phyloP scores from a whole-genome alignment of 768 basidiomycete genomes.

The Leccinellum luteum region DNA sequence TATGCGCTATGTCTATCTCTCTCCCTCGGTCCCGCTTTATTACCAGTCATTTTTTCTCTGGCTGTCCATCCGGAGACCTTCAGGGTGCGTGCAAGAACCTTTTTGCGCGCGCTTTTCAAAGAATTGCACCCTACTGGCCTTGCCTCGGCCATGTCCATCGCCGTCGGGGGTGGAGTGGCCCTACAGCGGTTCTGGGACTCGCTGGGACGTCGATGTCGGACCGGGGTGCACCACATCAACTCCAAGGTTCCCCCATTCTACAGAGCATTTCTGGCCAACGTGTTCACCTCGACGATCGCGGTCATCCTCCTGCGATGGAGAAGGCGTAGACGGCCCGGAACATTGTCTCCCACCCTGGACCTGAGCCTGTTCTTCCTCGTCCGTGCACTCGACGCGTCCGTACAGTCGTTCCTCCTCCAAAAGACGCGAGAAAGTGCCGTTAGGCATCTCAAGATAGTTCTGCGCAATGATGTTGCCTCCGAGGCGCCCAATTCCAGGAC shows the following conservation, averaged over 20 bases:
- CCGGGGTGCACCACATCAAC: not conserved
- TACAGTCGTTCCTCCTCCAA: conserved; percentile 50
- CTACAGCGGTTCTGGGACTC: conserved; percentile 46
- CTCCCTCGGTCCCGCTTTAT: conserved; percentile 61
- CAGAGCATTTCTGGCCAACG: conserved; percentile 58
- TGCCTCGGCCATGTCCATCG: conserved; percentile 61
- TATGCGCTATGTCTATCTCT: conserved; percentile 65
- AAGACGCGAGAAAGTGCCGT: conserved; percentile 7
- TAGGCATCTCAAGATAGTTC: not conserved
- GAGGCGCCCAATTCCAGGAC: not conserved
- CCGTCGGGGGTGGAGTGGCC: conserved; percentile 62
- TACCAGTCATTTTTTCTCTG: conserved; percentile 48
- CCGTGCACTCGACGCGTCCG: conserved; percentile 61
- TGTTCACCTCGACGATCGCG: conserved; percentile 54
- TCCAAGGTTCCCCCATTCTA: conserved; percentile 39
- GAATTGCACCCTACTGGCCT: conserved; percentile 65
- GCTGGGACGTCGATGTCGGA: conserved; percentile 7
- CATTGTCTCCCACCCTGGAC: conserved; percentile 58
- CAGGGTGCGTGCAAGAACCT: conserved; percentile 4
- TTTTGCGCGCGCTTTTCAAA: conserved; percentile 43
- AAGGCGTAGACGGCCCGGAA: conserved; percentile 21
- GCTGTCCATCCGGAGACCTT: conserved; percentile 26
- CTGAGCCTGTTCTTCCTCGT: conserved; percentile 66
- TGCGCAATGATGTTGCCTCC: not conserved
- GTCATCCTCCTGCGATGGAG: conserved; percentile 57